These are phyloP conservation scores for Triadica sebifera DNA, from an alignment of 345 rosid genomes.

Conservation along the genomic window DNA sequence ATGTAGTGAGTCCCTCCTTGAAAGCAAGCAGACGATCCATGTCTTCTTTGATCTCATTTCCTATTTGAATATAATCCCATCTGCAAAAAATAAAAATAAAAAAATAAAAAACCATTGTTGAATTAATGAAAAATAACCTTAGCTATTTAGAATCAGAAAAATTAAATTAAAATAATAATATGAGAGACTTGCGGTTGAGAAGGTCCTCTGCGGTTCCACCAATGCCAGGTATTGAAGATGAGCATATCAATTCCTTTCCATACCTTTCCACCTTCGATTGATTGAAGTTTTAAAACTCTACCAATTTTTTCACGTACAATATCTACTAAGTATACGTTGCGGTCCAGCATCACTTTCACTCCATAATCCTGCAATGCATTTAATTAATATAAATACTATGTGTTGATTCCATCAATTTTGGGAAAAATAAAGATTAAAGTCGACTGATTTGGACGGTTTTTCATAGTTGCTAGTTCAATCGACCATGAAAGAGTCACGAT, in stretches of 20 bases:
- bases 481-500: too few relatives aligned
- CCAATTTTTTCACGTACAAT: slow-evolving; percentile 45
- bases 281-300: slow-evolving; percentile 51
- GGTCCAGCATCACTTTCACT: slow-evolving; percentile 35
- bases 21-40: slow-evolving; percentile 62
- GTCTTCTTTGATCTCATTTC: slow-evolving; percentile 37
- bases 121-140: too few relatives aligned
- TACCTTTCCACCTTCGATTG: slow-evolving; percentile 42
- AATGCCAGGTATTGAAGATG: slow-evolving; percentile 67
- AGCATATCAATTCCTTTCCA: slow-evolving; percentile 60
- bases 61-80: slow-evolving; percentile 55
- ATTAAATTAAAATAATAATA: too few relatives aligned
- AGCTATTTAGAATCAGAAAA: too few relatives aligned
- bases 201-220: slow-evolving; percentile 67
- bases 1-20: slow-evolving; percentile 46
- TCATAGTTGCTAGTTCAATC: too few relatives aligned
- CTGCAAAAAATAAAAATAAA: slow-evolving; percentile 24
- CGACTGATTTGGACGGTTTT: too few relatives aligned
- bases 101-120: too few relatives aligned
- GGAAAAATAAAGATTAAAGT: too few relatives aligned
- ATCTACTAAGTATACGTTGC: slow-evolving; percentile 51
- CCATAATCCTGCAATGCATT: slow-evolving; percentile 46
- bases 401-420: too few relatives aligned
- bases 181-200: slow-evolving; percentile 41
- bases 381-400: too few relatives aligned